Percentiles rank a stretch among this genome's conserved stretches.
Conservation (phyloP, 306 rosid species). For the Quercus mongolica region DNA sequence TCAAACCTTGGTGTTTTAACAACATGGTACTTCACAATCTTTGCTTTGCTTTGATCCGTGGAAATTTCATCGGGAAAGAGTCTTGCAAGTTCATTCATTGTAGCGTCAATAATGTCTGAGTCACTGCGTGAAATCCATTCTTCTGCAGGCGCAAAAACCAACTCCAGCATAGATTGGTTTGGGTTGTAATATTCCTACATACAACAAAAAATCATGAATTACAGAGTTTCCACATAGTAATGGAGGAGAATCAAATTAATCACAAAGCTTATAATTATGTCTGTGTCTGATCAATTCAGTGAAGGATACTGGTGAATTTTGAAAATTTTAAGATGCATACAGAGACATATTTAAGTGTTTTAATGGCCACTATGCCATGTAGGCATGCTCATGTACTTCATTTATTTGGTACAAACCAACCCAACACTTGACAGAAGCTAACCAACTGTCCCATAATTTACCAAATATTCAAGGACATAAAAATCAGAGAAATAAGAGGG, state of each 20-base stretch:
- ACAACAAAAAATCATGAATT: slow-evolving; percentile 11
- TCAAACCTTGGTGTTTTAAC: slow-evolving; percentile 95
- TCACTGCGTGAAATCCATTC: slow-evolving; percentile 89
- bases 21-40: slow-evolving; percentile 83
- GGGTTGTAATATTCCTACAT: slow-evolving; percentile 89
- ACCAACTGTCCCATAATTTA: background rate
- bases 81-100: slow-evolving; percentile 91
- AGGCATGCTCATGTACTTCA: background rate
- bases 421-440: background rate
- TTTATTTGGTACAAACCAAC: background rate
- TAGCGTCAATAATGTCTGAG: slow-evolving; percentile 82
- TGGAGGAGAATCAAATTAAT: background rate
- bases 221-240: background rate
- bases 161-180: slow-evolving; percentile 88
- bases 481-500: slow-evolving; percentile 2
- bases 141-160: slow-evolving; percentile 98
- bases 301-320: background rate
- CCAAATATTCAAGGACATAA: background rate
- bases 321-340: background rate
- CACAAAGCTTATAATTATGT: slow-evolving; percentile 10
- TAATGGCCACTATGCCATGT: background rate
- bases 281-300: background rate
- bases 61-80: slow-evolving; percentile 95
- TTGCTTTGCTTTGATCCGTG: slow-evolving; percentile 91
- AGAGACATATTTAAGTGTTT: background rate